A percentile compares a stretch with the other conserved stretches of the same genome.
phyloP scores from a whole-genome alignment of 306 rosid genomes.

The Aeschynomene evenia region DNA sequence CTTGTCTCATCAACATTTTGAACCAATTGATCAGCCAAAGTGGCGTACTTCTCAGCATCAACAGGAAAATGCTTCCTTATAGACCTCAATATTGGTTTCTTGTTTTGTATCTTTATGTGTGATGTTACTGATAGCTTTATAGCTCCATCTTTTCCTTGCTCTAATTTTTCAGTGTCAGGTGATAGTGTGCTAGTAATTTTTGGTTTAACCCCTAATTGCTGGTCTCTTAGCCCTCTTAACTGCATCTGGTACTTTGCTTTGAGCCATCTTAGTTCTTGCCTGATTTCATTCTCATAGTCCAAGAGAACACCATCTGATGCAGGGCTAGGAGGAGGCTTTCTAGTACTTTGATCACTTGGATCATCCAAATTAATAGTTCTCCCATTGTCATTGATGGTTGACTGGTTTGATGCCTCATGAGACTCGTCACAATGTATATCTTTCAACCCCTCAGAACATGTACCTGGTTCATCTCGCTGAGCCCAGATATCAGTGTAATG shows the following conservation, averaged over 20 bases:
- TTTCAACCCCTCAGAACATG: slow-evolving; percentile 39
- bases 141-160: slow-evolving; percentile 38
- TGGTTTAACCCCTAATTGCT: slow-evolving; percentile 51
- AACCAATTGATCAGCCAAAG: slow-evolving; percentile 34
- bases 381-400: slow-evolving; percentile 49
- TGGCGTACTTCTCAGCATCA: slow-evolving; percentile 34
- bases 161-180: slow-evolving; percentile 38
- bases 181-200: slow-evolving; percentile 38
- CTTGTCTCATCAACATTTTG: slow-evolving; percentile 31
- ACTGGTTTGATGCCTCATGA: slow-evolving; percentile 32
- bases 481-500: slow-evolving; percentile 81
- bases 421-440: slow-evolving; percentile 46
- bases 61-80: slow-evolving; percentile 33
- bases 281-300: slow-evolving; percentile 75
- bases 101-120: slow-evolving; percentile 31
- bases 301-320: slow-evolving; percentile 28
- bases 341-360: slow-evolving; percentile 33
- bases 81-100: slow-evolving; percentile 29
- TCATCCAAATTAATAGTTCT: slow-evolving; percentile 41
- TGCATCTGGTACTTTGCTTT: slow-evolving; percentile 95
- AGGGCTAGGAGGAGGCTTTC: slow-evolving; percentile 34
- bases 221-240: slow-evolving; percentile 80
- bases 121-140: slow-evolving; percentile 27
- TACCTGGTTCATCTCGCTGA: slow-evolving; percentile 63
- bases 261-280: slow-evolving; percentile 98